These are phyloP conservation scores for Elymus sibiricus DNA, from an alignment of 176 grass and related monocot species.

Conservation along the genomic window DNA sequence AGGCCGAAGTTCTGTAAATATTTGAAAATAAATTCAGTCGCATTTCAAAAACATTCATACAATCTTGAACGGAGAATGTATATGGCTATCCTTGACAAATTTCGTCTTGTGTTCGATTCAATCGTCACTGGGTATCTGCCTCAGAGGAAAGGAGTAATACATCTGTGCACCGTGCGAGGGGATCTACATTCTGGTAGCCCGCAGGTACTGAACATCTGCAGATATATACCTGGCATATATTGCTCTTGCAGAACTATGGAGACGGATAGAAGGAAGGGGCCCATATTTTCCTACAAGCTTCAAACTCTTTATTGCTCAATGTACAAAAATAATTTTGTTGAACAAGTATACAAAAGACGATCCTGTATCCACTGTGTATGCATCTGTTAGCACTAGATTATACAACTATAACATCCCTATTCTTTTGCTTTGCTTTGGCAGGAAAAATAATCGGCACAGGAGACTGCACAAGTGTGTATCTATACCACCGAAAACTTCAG, in stretches of 20 bases:
- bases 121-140: no score
- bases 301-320: neutral
- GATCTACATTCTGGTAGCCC: neutral
- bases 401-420: slow-evolving; percentile 1
- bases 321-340: neutral
- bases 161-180: no score
- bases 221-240: neutral
- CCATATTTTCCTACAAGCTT: neutral
- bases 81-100: neutral
- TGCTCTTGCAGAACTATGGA: neutral
- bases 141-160: no score
- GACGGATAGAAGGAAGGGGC: neutral
- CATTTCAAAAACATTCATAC: neutral
- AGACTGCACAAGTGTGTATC: neutral
- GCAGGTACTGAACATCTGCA: neutral
- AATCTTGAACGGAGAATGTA: neutral
- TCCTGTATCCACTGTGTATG: neutral
- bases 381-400: neutral
- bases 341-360: slow-evolving; percentile 12
- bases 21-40: neutral
- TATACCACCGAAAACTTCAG: neutral
- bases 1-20: neutral
- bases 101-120: no score
- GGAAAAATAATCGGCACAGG: neutral
- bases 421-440: neutral